Evolutionary conservation across 1,284 basidiomycete genomes (phyloP).

Genomic region (Blastosporella zonata): DNA sequence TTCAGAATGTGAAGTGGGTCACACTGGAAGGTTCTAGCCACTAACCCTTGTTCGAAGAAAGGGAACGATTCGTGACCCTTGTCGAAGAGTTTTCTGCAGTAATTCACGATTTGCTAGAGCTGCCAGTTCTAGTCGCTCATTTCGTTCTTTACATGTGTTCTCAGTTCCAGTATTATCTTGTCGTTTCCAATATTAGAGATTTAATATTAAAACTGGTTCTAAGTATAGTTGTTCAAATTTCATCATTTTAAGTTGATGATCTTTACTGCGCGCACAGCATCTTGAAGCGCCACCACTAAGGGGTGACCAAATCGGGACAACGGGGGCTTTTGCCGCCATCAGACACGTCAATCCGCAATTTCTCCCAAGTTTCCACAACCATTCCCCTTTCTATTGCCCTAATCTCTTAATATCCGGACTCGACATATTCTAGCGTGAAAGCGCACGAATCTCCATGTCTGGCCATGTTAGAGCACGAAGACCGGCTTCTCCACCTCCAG

Average conservation of each 20-base stretch:
- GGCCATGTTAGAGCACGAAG: slow-evolving; percentile 58
- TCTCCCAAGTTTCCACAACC: slow-evolving; percentile 7
- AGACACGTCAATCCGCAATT: slow-evolving; percentile 18
- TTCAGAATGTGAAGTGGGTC: slow-evolving; percentile 32
- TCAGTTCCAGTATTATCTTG: background rate
- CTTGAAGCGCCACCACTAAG: background rate
- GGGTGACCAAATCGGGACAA: background rate
- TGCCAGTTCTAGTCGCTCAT: no score
- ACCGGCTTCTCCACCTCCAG: slow-evolving; percentile 62
- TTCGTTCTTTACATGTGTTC: background rate
- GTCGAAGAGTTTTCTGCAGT: slow-evolving; percentile 17
- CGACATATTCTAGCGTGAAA: slow-evolving; percentile 13
- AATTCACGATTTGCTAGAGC: no score
- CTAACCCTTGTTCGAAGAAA: slow-evolving; percentile 31
- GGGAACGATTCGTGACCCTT: slow-evolving; percentile 20
- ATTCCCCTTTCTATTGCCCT: slow-evolving; percentile 6
- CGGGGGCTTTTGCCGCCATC: slow-evolving; percentile 5
- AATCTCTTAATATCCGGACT: slow-evolving; percentile 7
- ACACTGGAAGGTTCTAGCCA: slow-evolving; percentile 32
- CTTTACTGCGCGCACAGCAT: background rate
- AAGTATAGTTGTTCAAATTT: background rate
- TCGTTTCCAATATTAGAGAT: no score
- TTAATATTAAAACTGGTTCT: no score
- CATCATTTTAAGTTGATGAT: background rate
- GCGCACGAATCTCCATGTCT: slow-evolving; percentile 36